Base-by-base conservation (phyloP, 345 rosid genomes). In the Gynandropsis gynandra region DNA sequence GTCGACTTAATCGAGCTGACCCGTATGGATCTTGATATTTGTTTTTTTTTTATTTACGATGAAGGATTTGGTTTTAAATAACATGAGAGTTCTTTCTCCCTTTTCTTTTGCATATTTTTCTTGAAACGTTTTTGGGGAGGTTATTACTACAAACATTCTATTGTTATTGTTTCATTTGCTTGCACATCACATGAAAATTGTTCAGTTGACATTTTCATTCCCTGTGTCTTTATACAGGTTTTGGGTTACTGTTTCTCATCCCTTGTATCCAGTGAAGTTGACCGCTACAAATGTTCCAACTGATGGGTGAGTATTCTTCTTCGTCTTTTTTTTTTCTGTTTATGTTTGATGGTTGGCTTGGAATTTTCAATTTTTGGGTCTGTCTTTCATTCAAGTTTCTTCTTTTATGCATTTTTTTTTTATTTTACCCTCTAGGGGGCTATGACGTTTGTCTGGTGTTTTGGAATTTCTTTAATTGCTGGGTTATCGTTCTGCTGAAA, bases 1-100 rank as follows among this genome's bases (percentile, higher is more conserved):
- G 97, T 63, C 81, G 98, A 44, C 93, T 92, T 46, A 75, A 69
- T 58, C 82, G 94, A 35, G 97, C 95, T 69, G 98, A 92, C 67
- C 97, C 97, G 98, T 92, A 81, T 16, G 98, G 65, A 53, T 46
- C 44, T 42, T 29, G 19, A 1, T 1, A 50, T 36, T 32, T 50
- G 42, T 41, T 35, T 10, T 14, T 27, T 39, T 32, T 24, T 39
- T 31, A 27, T 42, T 34, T 29, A 41, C 6, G 10, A 20, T 12
- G n/a, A 42, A 50, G 17, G 16, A 20, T 44, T 21, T 14, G 38
- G 27, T 8, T 17, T 39, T 14, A 15, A n/a, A 4, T 24, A 2
- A 24, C 5, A 24, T 24, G n/a, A n/a, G n/a, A n/a, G n/a, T n/a
- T n/a, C n/a, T n/a, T n/a, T n/a, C n/a, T n/a, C n/a, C n/a, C n/a